phyloP scores from a whole-genome alignment of 2,329 filamentous ascomycete species.

The Elsinoe batatas region DNA sequence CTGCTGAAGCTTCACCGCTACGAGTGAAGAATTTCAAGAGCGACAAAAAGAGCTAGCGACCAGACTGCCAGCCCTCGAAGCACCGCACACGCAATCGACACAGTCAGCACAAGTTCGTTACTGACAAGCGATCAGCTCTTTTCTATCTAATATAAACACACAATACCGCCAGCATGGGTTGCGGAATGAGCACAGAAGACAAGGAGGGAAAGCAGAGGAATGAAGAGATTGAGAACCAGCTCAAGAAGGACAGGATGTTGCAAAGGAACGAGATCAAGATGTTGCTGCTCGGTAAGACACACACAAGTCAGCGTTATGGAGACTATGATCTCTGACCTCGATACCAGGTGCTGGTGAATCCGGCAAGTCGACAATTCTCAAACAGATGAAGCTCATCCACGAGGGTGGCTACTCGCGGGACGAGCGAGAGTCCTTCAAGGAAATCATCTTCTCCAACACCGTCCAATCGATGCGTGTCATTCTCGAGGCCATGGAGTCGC shows the following conservation, averaged over 20 bases:
- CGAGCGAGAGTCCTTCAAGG: slow-evolving; percentile 59
- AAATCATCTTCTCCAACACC: slow-evolving; percentile 63
- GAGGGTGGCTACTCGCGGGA: slow-evolving; percentile 98
- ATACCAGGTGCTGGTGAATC: slow-evolving; percentile 86
- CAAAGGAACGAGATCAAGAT: slow-evolving; percentile 99
- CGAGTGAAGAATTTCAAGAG: neutral
- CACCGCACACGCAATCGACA: neutral
- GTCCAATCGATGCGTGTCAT: slow-evolving; percentile 63
- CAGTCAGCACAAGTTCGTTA: slow-evolving; percentile 9
- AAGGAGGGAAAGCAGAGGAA: slow-evolving; percentile 99
- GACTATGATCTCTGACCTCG: slow-evolving; percentile 24
- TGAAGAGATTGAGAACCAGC: slow-evolving; percentile 99
- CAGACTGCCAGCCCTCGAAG: neutral
- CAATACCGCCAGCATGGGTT: slow-evolving; percentile 73
- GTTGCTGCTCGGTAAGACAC: slow-evolving; percentile 78
- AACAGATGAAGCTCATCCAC: slow-evolving; percentile 99
- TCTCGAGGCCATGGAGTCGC: slow-evolving; percentile 58
- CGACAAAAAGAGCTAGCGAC: neutral
- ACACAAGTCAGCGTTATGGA: slow-evolving; percentile 14
- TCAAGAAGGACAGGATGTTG: slow-evolving; percentile 97
- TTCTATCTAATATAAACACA: slow-evolving; percentile 13
- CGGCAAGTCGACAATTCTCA: slow-evolving; percentile 86
- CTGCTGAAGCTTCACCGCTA: neutral
- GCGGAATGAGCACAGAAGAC: slow-evolving; percentile 98
- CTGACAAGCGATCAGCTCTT: slow-evolving; percentile 6